Evolutionary conservation across 192 early-diverging fungal species (phyloP).

Genomic region (Coemansia sp.): DNA sequence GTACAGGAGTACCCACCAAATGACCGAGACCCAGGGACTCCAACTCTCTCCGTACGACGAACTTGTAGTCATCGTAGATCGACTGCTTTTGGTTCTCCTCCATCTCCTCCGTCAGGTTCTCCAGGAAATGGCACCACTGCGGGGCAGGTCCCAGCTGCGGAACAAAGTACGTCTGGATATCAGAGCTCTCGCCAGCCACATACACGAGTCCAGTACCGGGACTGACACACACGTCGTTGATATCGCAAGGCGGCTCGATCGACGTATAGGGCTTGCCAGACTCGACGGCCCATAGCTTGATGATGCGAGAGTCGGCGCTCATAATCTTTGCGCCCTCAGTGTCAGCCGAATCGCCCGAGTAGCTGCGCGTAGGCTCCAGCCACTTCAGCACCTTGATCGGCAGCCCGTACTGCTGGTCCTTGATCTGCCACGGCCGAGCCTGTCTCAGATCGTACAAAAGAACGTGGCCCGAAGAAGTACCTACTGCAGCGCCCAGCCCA

Average conservation of each 20-base stretch:
- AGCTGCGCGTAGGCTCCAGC: constrained; percentile 59
- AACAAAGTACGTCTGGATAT: constrained; percentile 92
- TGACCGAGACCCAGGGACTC: constrained; percentile 84
- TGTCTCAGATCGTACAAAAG: constrained; percentile 92
- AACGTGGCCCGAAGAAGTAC: constrained; percentile 90
- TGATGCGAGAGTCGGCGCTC: constrained; percentile 85
- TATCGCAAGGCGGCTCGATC: constrained; percentile 87
- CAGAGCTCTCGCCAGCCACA: constrained; percentile 89
- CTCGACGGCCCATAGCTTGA: constrained; percentile 92
- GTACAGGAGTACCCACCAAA: constrained; percentile 86
- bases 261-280: constrained; percentile 86
- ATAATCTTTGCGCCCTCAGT: constrained; percentile 71
- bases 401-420: constrained; percentile 98
- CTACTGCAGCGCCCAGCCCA: constrained; percentile 83
- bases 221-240: constrained; percentile 91
- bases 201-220: constrained; percentile 83
- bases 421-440: constrained; percentile 78
- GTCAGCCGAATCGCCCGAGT: constrained; percentile 33
- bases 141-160: constrained; percentile 92
- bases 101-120: constrained; percentile 92
- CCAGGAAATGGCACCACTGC: constrained; percentile 89
- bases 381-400: constrained; percentile 86
- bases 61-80: constrained; percentile 98
- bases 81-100: constrained; percentile 86
- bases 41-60: constrained; percentile 90